phyloP scores from a whole-genome alignment of 2,329 filamentous ascomycete species.

The Cladophialophora psammophila region DNA sequence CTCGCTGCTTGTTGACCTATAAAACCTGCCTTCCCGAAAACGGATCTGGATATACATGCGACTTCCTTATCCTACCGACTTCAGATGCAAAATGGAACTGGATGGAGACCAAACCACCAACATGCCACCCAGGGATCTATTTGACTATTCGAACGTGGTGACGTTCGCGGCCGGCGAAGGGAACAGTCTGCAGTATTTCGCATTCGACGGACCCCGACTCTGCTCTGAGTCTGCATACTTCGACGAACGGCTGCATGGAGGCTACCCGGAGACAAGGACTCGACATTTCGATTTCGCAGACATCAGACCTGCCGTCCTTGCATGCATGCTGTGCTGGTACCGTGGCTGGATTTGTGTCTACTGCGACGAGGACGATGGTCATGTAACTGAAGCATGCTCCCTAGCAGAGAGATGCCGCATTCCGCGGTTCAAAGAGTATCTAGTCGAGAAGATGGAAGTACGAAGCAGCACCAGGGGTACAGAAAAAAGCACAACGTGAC shows the following conservation, averaged over 20 bases:
- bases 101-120: background rate
- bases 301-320: conserved; percentile 9
- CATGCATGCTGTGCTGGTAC: conserved; percentile 22
- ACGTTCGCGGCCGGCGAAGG: conserved; percentile 14
- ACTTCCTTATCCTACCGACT: background rate
- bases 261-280: conserved; percentile 1
- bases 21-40: background rate
- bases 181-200: conserved; percentile 2
- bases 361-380: conserved; percentile 6
- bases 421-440: conserved; percentile 12
- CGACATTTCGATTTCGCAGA: conserved; percentile 12
- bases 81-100: background rate
- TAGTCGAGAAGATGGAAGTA: conserved; percentile 2
- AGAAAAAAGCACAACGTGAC: background rate
- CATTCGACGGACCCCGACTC: conserved; percentile 8
- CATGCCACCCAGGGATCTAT: background rate
- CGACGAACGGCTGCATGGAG: conserved; percentile 16
- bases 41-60: background rate
- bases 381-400: conserved; percentile 1
- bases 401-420: conserved; percentile 1
- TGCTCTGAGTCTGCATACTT: conserved; percentile 19
- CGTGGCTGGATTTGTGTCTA: conserved; percentile 15
- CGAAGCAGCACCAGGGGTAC: background rate
- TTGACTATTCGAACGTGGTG: conserved; percentile 22
- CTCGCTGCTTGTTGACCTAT: background rate